Percentiles rank a stretch among this genome's conserved stretches.
Conservation (phyloP, 805 yeast genomes). For the Vanderwaltozyma tropicalis region DNA sequence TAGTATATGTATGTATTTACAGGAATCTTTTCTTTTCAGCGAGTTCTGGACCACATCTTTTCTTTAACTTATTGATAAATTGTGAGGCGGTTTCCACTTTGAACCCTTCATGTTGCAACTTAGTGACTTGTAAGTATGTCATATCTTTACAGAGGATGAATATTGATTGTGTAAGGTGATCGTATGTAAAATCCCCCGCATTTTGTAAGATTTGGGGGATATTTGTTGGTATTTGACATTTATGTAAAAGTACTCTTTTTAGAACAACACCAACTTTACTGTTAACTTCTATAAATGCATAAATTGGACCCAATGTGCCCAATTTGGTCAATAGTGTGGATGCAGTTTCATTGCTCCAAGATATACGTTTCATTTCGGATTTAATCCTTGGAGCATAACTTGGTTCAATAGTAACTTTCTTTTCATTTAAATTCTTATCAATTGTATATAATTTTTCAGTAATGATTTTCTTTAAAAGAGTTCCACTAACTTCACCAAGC, state of each 20-base stretch:
- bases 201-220: not conserved
- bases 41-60: slow-evolving; percentile 30
- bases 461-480: slow-evolving; percentile 40
- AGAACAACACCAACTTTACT: slow-evolving; percentile 28
- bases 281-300: slow-evolving; percentile 33
- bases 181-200: slow-evolving; percentile 27
- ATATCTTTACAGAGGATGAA: slow-evolving; percentile 39
- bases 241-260: slow-evolving; percentile 42
- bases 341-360: slow-evolving; percentile 37
- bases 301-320: slow-evolving; percentile 49
- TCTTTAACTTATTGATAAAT: slow-evolving; percentile 36
- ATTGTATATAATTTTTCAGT: slow-evolving; percentile 20
- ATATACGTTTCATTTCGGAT: slow-evolving; percentile 32
- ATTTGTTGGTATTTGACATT: slow-evolving; percentile 17
- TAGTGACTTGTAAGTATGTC: slow-evolving; percentile 23
- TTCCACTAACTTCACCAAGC: slow-evolving; percentile 55
- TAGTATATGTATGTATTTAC: too few species aligned
- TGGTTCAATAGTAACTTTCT: slow-evolving; percentile 14
- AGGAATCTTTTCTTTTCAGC: not conserved
- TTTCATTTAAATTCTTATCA: slow-evolving; percentile 1
- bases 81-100: slow-evolving; percentile 35
- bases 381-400: slow-evolving; percentile 49
- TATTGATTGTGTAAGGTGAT: slow-evolving; percentile 18
- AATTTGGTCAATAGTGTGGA: slow-evolving; percentile 32
- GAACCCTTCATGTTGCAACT: slow-evolving; percentile 47